Percentiles rank a stretch among this genome's conserved stretches.
Conservation (phyloP, 306 rosid species). For the Sesbania bispinosa region DNA sequence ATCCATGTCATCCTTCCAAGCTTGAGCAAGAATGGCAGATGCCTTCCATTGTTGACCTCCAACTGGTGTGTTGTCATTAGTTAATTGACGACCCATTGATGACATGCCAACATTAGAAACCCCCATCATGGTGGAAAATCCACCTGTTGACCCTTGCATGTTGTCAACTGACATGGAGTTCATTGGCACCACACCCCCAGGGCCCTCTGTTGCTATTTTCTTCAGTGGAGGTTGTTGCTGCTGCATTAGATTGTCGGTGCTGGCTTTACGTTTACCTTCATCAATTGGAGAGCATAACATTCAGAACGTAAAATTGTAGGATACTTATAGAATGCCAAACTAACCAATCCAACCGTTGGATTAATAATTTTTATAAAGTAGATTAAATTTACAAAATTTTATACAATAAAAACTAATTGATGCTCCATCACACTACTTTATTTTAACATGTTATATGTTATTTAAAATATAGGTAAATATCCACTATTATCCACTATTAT, state of each 20-base stretch:
- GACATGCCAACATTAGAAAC: slow-evolving; percentile 31
- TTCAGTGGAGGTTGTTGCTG: slow-evolving; percentile 76
- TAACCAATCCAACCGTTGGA: too few species aligned
- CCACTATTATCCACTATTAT: too few species aligned
- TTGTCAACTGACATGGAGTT: slow-evolving; percentile 75
- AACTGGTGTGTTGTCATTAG: slow-evolving; percentile 35
- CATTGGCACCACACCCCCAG: slow-evolving; percentile 57
- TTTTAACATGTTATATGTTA: too few species aligned
- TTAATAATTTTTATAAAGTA: too few species aligned
- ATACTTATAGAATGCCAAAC: too few species aligned
- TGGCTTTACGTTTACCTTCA: slow-evolving; percentile 80
- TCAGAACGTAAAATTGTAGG: too few species aligned
- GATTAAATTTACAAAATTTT: too few species aligned
- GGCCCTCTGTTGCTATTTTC: slow-evolving; percentile 61
- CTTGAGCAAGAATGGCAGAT: slow-evolving; percentile 61
- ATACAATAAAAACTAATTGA: too few species aligned
- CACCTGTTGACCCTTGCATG: slow-evolving; percentile 56
- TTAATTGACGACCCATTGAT: slow-evolving; percentile 41
- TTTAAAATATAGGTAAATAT: too few species aligned
- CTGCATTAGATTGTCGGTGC: slow-evolving; percentile 58
- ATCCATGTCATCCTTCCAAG: slow-evolving; percentile 89
- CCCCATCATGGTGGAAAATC: slow-evolving; percentile 48
- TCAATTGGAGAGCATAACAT: slow-evolving; percentile 16
- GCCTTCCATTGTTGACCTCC: slow-evolving; percentile 43
- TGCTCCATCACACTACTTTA: too few species aligned